Evolutionary conservation across 331 rosid genomes (phyloP).

Genomic region (Spiraea crenata): DNA sequence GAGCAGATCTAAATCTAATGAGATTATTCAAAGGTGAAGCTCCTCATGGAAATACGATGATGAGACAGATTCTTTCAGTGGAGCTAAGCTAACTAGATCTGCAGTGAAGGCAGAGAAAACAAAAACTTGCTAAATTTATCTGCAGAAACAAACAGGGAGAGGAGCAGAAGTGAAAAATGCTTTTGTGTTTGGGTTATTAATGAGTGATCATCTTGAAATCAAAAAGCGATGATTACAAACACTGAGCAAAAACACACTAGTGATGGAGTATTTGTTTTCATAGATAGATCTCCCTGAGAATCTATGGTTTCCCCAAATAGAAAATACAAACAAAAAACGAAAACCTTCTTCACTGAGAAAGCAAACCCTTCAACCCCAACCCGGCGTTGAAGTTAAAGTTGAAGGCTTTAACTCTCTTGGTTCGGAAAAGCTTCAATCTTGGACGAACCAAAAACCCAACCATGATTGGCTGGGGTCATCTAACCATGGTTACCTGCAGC

Average conservation of each 20-base stretch:
- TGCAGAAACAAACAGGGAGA: constrained; percentile 7
- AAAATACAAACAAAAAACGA: constrained; percentile 11
- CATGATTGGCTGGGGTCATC: background rate
- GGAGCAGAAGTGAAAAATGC: background rate
- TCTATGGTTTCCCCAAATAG: constrained; percentile 30
- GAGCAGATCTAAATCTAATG: constrained; percentile 25
- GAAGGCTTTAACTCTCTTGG: background rate
- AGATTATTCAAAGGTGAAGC: background rate
- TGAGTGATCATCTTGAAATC: constrained; percentile 31
- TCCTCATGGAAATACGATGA: too few species aligned
- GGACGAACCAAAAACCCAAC: background rate
- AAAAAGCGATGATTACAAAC: constrained; percentile 41
- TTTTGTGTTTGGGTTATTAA: background rate
- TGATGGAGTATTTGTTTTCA: background rate
- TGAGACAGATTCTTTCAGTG: constrained; percentile 1
- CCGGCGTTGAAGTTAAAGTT: background rate
- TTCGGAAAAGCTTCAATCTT: background rate
- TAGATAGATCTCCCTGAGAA: constrained; percentile 41
- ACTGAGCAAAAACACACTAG: background rate
- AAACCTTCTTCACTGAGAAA: background rate
- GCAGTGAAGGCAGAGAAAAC: constrained; percentile 3
- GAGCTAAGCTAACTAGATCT: constrained; percentile 41
- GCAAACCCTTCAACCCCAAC: background rate
- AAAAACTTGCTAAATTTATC: background rate
- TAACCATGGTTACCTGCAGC: constrained; percentile 8